Evolutionary conservation across 2,329 filamentous ascomycete species (phyloP).

Genomic region (Didymosphaeria variabile): DNA sequence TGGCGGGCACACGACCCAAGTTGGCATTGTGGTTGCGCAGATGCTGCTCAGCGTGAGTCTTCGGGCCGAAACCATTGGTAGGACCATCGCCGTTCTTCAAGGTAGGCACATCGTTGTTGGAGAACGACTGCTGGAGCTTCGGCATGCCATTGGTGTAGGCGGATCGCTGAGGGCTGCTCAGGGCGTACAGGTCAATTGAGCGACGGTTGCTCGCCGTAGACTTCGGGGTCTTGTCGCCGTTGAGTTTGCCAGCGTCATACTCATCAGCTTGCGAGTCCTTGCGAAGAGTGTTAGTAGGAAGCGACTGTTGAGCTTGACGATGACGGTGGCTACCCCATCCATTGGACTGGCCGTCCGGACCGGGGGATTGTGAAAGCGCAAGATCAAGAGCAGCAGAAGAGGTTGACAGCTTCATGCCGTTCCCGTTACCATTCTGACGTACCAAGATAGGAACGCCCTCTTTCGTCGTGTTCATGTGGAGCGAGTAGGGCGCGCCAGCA

Average conservation of each 20-base stretch:
- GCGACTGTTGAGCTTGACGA: slow-evolving; percentile 69
- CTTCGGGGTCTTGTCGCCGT: slow-evolving; percentile 55
- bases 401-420: slow-evolving; percentile 74
- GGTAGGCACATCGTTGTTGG: slow-evolving; percentile 87
- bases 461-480: slow-evolving; percentile 76
- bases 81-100: slow-evolving; percentile 72
- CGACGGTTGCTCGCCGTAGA: slow-evolving; percentile 53
- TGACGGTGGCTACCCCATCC: slow-evolving; percentile 73
- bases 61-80: slow-evolving; percentile 44
- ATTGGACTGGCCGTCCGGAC: slow-evolving; percentile 63
- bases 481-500: slow-evolving; percentile 73
- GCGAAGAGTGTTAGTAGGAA: slow-evolving; percentile 64
- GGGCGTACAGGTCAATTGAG: slow-evolving; percentile 58
- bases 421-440: slow-evolving; percentile 67
- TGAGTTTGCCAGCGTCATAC: slow-evolving; percentile 44
- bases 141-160: slow-evolving; percentile 67
- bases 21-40: slow-evolving; percentile 80
- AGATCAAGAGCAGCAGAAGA: slow-evolving; percentile 84
- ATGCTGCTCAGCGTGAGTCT: slow-evolving; percentile 66
- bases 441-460: slow-evolving; percentile 89
- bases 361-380: slow-evolving; percentile 73
- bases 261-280: slow-evolving; percentile 50
- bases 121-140: slow-evolving; percentile 87
- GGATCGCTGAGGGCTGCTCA: slow-evolving; percentile 37
- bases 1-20: slow-evolving; percentile 78